Conservation (phyloP, 2,329 filamentous ascomycete genomes). For the Botryotinia calthae region DNA sequence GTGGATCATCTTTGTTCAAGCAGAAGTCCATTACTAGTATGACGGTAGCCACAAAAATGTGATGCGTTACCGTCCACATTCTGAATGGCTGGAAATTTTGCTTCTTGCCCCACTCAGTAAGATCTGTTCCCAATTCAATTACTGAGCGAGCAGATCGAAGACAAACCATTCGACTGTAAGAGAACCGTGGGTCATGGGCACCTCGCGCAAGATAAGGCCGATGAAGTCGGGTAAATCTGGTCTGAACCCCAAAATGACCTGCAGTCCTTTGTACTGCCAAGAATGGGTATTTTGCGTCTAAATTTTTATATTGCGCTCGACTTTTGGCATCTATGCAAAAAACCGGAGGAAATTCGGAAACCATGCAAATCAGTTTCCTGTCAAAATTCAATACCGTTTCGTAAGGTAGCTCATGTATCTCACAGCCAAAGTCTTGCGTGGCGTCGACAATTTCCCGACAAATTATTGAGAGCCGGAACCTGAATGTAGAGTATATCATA, state of each 20-base stretch:
- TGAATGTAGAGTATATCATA: conserved; percentile 43
- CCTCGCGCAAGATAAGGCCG: conserved; percentile 40
- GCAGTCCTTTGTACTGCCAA: conserved; percentile 40
- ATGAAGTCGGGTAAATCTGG: conserved; percentile 42
- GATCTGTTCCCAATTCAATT: conserved; percentile 35
- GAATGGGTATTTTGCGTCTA: conserved; percentile 21
- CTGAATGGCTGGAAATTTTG: conserved; percentile 31
- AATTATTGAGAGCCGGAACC: conserved; percentile 40
- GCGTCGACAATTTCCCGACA: conserved; percentile 42
- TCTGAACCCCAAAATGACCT: conserved; percentile 39
- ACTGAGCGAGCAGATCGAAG: conserved; percentile 38
- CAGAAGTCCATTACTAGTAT: conserved; percentile 43
- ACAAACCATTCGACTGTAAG: conserved; percentile 40
- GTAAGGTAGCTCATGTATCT: conserved; percentile 33
- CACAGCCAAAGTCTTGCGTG: conserved; percentile 32
- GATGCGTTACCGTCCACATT: conserved; percentile 38
- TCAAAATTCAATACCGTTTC: conserved; percentile 40
- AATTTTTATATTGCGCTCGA: conserved; percentile 10
- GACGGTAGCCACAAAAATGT: conserved; percentile 42
- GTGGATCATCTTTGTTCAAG: conserved; percentile 35
- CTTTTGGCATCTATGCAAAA: conserved; percentile 34
- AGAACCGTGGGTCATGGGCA: conserved; percentile 36
- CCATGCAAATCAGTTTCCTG: conserved; percentile 37
- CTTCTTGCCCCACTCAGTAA: conserved; percentile 27
- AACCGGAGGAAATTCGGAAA: conserved; percentile 37